Base-by-base conservation (phyloP, 495 filamentous ascomycete species). In the Neohortaea acidophila region DNA sequence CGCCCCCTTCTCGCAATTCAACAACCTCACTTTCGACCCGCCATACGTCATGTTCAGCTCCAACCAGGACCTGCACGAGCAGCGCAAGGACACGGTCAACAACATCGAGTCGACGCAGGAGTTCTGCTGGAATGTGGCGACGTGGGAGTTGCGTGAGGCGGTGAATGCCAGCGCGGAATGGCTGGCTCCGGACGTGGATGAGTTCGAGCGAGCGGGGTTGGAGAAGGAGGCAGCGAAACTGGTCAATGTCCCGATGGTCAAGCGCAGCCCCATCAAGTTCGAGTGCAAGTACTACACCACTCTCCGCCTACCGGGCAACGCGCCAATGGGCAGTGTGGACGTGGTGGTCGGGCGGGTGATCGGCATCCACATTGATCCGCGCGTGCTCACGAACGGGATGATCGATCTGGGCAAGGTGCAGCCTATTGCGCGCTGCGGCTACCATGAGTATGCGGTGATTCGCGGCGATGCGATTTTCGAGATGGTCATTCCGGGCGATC, bases 391-490 rank as follows among this genome's bases (percentile, higher is more conserved):
- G 1, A 55, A 68, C 39, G 66, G 67, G 3, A 59, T 55, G 31
- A 33, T 74, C 22, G 69, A 73, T 62, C 50, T 73, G n/a, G 42
- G 30, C 6, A 72, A 69, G 55, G 67, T 64, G 20, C 49, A 55
- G 53, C 68, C 69, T 19, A 69, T 76, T 55, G 70, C 72, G n/a
- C 51, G 72, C 19, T 70, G 65, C 53, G 70, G 70, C 28, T 75
- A 75, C 41, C 65, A 65, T 48, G 57, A 75, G 54, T 75, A 74
- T 38, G 26, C 42, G 1, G 36, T 40, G 2, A 36, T 48, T 8
- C 26, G 26, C 18, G 24, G 18, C 6, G 45, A 48, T 15, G 29
- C 33, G 13, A 20, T 45, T 13, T 49, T 49, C 21, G 46, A 49
- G 28, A 49, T 49, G 46, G 32, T 44, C 20, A 44, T 55, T 19